Evolutionary conservation across 2,329 filamentous ascomycete species (phyloP).

Genomic region (Pezicula neosporulosa): DNA sequence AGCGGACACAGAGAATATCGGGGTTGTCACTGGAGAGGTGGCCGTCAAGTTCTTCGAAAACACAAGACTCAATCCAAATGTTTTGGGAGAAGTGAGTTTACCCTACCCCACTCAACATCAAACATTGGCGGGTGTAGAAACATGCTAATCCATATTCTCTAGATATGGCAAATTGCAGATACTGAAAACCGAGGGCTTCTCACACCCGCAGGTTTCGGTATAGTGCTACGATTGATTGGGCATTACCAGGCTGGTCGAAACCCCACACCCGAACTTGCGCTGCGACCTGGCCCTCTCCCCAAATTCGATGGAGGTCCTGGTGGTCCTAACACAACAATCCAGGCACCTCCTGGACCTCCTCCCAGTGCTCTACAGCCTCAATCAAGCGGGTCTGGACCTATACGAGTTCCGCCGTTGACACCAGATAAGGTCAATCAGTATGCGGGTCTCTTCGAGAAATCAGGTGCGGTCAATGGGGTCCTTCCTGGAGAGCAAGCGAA

Average conservation of each 20-base stretch:
- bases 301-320: slow-evolving; percentile 76
- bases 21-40: slow-evolving; percentile 92
- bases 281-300: slow-evolving; percentile 84
- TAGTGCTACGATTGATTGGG: slow-evolving; percentile 90
- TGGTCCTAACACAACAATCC: slow-evolving; percentile 39
- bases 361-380: slow-evolving; percentile 47
- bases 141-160: slow-evolving; percentile 3
- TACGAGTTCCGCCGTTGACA: slow-evolving; percentile 84
- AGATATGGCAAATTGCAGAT: slow-evolving; percentile 99
- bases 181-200: slow-evolving; percentile 93
- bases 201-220: slow-evolving; percentile 87
- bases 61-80: slow-evolving; percentile 79
- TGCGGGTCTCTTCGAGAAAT: slow-evolving; percentile 84
- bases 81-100: slow-evolving; percentile 73
- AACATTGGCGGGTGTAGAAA: not conserved
- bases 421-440: slow-evolving; percentile 91
- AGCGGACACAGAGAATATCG: slow-evolving; percentile 86
- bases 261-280: slow-evolving; percentile 75
- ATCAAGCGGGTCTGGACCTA: slow-evolving; percentile 59
- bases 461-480: slow-evolving; percentile 71
- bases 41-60: slow-evolving; percentile 98
- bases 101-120: slow-evolving; percentile 21
- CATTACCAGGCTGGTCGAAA: slow-evolving; percentile 88
- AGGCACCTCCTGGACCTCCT: slow-evolving; percentile 43
- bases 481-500: slow-evolving; percentile 85